These are phyloP conservation scores for Brassica napus DNA, from an alignment of 345 rosid genomes.

Conservation along the genomic window DNA sequence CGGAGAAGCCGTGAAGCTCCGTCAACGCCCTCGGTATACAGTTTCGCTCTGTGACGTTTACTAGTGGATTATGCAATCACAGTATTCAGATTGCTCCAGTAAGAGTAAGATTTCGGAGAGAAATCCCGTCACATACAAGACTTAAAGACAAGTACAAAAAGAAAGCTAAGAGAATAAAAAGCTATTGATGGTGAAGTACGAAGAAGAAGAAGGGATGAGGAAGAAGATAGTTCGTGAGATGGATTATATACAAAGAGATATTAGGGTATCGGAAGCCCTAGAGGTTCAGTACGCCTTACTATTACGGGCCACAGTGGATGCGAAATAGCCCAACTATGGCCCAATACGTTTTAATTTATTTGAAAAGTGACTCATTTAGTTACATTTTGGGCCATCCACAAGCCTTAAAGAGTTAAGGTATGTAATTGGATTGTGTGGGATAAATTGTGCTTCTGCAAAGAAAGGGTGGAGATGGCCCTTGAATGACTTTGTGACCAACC, in stretches of 20 bases:
- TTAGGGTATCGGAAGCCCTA: slow-evolving; percentile 1
- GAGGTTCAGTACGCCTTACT: not conserved
- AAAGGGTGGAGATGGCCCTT: not conserved
- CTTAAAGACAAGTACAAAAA: not conserved
- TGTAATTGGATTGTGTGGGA: not conserved
- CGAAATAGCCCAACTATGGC: not conserved
- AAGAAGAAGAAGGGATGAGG: not conserved
- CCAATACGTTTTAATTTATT: not conserved
- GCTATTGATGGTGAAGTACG: not conserved
- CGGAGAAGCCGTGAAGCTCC: slow-evolving; percentile 42
- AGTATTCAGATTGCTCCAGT: slow-evolving; percentile 30
- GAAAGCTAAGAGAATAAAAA: no score
- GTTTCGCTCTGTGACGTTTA: slow-evolving; percentile 33
- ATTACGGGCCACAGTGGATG: not conserved
- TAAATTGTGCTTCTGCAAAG: no score
- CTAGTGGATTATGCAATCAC: slow-evolving; percentile 40
- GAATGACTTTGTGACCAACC: not conserved
- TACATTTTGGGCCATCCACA: not conserved
- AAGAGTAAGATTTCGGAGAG: slow-evolving; percentile 28
- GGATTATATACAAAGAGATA: not conserved
- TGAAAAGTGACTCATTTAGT: not conserved
- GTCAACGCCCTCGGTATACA: slow-evolving; percentile 3
- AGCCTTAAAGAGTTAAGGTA: not conserved
- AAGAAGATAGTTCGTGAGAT: not conserved
- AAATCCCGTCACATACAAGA: slow-evolving; percentile 23